Conservation (phyloP, 2,329 filamentous ascomycete genomes). For the Calonectria montana region DNA sequence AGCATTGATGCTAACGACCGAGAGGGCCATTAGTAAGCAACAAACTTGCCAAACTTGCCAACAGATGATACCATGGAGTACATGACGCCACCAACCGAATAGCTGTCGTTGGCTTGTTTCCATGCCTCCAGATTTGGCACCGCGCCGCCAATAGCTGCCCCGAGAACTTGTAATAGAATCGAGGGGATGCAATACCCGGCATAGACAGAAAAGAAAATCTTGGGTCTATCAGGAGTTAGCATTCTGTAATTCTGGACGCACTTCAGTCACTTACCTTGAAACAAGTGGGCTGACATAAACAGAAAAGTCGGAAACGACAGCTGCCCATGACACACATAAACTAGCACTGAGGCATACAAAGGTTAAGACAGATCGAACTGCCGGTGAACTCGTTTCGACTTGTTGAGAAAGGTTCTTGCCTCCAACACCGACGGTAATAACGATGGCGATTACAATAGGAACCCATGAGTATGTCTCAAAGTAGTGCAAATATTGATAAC, state of each 20-base stretch:
- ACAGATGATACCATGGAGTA: background rate
- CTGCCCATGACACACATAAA: background rate
- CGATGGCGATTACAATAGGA: background rate
- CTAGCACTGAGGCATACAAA: background rate
- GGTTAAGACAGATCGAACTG: background rate
- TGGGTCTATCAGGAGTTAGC: background rate
- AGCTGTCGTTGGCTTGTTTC: background rate
- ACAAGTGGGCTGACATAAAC: background rate
- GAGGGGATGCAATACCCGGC: background rate
- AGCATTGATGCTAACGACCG: background rate
- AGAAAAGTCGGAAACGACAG: background rate
- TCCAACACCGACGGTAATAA: background rate
- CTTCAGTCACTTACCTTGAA: background rate
- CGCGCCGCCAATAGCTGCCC: background rate
- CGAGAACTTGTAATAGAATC: background rate
- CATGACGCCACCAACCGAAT: background rate
- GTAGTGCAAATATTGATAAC: background rate
- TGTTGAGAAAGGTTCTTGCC: background rate
- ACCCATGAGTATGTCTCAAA: background rate
- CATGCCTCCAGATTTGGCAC: background rate
- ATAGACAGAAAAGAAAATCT: background rate
- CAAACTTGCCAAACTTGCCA: background rate
- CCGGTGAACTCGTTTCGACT: background rate
- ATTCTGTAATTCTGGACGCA: too few relatives aligned
- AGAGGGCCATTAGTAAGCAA: background rate